Evolutionary conservation across 2,329 filamentous ascomycete species (phyloP).

Genomic region (Colletotrichum australisinense): DNA sequence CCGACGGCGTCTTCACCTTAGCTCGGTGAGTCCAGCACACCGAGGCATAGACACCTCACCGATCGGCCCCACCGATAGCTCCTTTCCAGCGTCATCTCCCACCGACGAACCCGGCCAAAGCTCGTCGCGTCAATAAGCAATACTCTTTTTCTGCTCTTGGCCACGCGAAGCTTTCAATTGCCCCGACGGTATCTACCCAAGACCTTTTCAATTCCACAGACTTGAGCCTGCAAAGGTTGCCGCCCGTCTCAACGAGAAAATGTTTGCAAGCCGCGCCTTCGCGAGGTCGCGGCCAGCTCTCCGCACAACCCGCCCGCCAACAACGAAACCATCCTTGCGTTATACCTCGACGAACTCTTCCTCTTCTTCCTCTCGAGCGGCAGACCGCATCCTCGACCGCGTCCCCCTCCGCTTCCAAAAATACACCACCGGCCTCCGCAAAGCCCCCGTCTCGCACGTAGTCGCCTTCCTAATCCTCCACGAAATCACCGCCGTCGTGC

Average conservation of each 20-base stretch:
- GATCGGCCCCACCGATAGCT: slow-evolving; percentile 1
- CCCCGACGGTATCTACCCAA: too few species aligned
- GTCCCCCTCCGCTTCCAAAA: slow-evolving; percentile 75
- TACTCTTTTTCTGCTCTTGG: too few species aligned
- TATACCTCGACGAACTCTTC: slow-evolving; percentile 14
- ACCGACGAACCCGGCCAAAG: background rate
- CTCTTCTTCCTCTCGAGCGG: slow-evolving; percentile 43
- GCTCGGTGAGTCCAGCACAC: background rate
- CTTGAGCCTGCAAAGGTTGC: too few species aligned
- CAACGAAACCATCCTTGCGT: background rate
- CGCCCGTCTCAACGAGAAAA: background rate
- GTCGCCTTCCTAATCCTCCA: slow-evolving; percentile 90
- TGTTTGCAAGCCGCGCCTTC: slow-evolving; percentile 16
- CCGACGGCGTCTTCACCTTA: background rate
- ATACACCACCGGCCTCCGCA: slow-evolving; percentile 77
- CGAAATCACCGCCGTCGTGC: slow-evolving; percentile 88
- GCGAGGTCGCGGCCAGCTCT: background rate
- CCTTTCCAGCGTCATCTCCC: background rate
- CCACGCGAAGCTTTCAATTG: too few species aligned
- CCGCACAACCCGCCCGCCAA: background rate
- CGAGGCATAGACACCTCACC: background rate
- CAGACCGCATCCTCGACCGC: slow-evolving; percentile 60
- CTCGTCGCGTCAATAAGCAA: background rate
- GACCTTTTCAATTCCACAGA: too few species aligned
- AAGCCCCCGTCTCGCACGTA: slow-evolving; percentile 84